Evolutionary conservation across 2,329 filamentous ascomycete genomes (phyloP).

Genomic region (Alternaria arborescens): DNA sequence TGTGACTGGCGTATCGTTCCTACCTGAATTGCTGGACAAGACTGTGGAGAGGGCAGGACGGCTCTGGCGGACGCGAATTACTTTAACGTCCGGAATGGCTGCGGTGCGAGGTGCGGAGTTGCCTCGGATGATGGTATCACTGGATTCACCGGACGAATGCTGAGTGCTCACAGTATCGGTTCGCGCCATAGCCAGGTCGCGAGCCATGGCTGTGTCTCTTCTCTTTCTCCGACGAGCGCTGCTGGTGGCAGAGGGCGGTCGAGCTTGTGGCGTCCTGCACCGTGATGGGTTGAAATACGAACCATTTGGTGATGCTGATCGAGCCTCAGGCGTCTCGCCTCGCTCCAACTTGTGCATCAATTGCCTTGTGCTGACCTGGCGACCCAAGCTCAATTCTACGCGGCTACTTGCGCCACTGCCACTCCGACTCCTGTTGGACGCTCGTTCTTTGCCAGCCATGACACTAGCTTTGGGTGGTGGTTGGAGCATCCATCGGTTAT

Average conservation of each 20-base stretch:
- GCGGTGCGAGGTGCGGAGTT: slow-evolving; percentile 21
- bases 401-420: slow-evolving; percentile 54
- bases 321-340: slow-evolving; percentile 47
- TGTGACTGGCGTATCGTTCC: slow-evolving; percentile 5
- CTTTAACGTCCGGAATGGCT: slow-evolving; percentile 29
- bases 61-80: slow-evolving; percentile 36
- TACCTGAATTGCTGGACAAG: slow-evolving; percentile 41
- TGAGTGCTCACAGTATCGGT: slow-evolving; percentile 32
- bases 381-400: slow-evolving; percentile 47
- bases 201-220: slow-evolving; percentile 37
- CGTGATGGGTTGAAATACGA: slow-evolving; percentile 43
- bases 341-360: slow-evolving; percentile 48
- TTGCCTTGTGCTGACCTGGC: slow-evolving; percentile 51
- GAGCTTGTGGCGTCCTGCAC: slow-evolving; percentile 38
- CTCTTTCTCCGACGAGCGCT: slow-evolving; percentile 41
- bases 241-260: slow-evolving; percentile 42
- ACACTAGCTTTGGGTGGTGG: slow-evolving; percentile 88
- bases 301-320: slow-evolving; percentile 47
- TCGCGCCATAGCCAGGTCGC: slow-evolving; percentile 27
- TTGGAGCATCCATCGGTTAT: slow-evolving; percentile 90
- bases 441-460: slow-evolving; percentile 85
- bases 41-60: slow-evolving; percentile 48
- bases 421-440: slow-evolving; percentile 67
- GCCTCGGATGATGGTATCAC: slow-evolving; percentile 33
- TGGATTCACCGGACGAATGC: slow-evolving; percentile 35